Evolutionary conservation across 331 rosid genomes (phyloP), one percentile per base, ranked within the genome.

Genomic region (Malus hybrid): DNA sequence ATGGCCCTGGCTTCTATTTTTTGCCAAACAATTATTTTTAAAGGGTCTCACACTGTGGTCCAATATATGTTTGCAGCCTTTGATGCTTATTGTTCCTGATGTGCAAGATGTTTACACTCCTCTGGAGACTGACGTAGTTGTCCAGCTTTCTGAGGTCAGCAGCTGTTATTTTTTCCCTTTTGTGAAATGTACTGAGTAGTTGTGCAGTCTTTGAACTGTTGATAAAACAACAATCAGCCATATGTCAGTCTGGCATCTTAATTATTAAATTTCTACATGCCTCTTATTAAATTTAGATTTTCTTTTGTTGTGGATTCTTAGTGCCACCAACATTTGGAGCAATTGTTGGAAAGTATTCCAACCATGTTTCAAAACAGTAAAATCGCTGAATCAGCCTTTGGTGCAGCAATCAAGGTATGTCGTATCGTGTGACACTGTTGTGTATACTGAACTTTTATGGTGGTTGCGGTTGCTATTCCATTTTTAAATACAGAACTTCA

Each of bases 41-140:
- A 70, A 57, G 29, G 22, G 70, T 66, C 8, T 53, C 28, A 70
- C 58, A 58, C 79, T 75, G 70, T 26, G 75, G 68, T 87, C 74
- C 60, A 71, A 73, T 11, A 22, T 75, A 0, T 56, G 58, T 83
- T 73, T 87, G 86, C 84, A 95, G 99, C 97, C 98, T 3, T 63
- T 90, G 88, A 95, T 95, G 99, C 99, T 95, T 72, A 90, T 95
- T 71, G 97, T 95, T 67, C 98, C 99, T 70, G 98, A 95, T 75
- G 91, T 92, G 75, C 97, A 88, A 88, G 99, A 95, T 80, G 97
- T 95, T 78, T 95, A 92, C 84, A 95, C 99, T 79, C 99, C 99
- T 52, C 79, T 95, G 83, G 86, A 92, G 86, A 86, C 96, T 75
- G 99, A 95, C 64, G 91, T 95, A 76, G 82, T 92, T 75, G 99